These are phyloP conservation scores for Gynochthodes officinalis DNA, from an alignment of 257 asterid species.

Conservation along the genomic window DNA sequence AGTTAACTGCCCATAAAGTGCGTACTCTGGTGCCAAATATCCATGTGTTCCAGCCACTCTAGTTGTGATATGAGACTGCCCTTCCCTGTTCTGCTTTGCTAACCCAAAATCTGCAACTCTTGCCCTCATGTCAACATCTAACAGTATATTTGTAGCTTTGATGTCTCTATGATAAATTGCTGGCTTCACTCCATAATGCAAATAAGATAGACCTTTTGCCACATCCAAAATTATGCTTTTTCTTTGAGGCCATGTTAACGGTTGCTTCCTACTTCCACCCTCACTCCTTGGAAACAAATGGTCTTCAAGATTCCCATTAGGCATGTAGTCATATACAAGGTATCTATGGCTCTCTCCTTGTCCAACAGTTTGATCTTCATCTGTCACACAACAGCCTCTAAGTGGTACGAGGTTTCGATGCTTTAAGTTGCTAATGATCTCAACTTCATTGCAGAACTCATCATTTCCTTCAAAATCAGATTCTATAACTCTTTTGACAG, in stretches of 20 bases:
- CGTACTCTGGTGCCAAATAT: constrained; percentile 88
- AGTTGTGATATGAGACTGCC: constrained; percentile 84
- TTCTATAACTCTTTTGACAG: constrained; percentile 70
- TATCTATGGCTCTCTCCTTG: constrained; percentile 49
- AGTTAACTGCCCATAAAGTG: constrained; percentile 82
- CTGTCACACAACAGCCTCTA: constrained; percentile 80
- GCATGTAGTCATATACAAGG: constrained; percentile 88
- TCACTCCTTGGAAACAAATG: constrained; percentile 43
- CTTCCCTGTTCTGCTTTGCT: constrained; percentile 68
- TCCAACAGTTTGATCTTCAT: constrained; percentile 26
- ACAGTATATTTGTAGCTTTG: constrained; percentile 75
- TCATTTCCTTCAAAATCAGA: constrained; percentile 70
- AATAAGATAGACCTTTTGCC: constrained; percentile 68
- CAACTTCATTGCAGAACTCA: constrained; percentile 90
- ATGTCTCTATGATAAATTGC: constrained; percentile 82
- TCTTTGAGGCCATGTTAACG: constrained; percentile 77
- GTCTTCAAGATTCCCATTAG: constrained; percentile 81
- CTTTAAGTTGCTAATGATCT: constrained; percentile 82
- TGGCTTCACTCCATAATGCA: constrained; percentile 83
- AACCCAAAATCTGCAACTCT: constrained; percentile 91
- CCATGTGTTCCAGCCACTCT: constrained; percentile 96
- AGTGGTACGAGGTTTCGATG: constrained; percentile 87
- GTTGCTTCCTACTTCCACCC: constrained; percentile 19
- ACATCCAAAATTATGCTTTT: constrained; percentile 77
- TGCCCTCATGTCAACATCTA: constrained; percentile 83